Conservation (phyloP, 78 protist genomes). For the Dictyostelium firmibasis region DNA sequence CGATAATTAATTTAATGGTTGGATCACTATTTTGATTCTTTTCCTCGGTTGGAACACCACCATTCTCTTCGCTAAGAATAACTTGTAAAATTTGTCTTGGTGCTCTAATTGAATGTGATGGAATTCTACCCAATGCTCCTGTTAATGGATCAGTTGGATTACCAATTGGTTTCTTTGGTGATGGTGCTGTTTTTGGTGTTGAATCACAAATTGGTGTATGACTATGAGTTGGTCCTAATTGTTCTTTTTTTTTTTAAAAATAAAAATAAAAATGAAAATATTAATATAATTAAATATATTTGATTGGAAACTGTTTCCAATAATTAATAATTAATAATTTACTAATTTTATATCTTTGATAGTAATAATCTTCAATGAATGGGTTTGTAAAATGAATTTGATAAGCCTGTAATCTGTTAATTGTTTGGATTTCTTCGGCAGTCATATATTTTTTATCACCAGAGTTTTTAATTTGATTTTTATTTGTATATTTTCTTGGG, state of each 20-base stretch:
- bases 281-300: neutral
- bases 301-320: too few species aligned
- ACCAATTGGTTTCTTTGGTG: slow-evolving; percentile 19
- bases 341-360: slow-evolving; percentile 58
- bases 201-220: slow-evolving; percentile 80
- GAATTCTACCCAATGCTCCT: slow-evolving; percentile 80
- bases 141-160: slow-evolving; percentile 61
- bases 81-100: slow-evolving; percentile 78
- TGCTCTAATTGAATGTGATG: slow-evolving; percentile 84
- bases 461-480: neutral
- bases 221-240: slow-evolving; percentile 2
- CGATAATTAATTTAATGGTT: slow-evolving; percentile 69
- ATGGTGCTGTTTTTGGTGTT: slow-evolving; percentile 42
- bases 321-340: neutral
- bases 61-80: slow-evolving; percentile 25
- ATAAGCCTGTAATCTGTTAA: slow-evolving; percentile 68
- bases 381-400: slow-evolving; percentile 81
- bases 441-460: slow-evolving; percentile 73
- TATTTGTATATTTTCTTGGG: slow-evolving; percentile 19
- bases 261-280: neutral
- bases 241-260: neutral
- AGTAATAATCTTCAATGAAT: slow-evolving; percentile 79
- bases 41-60: neutral
- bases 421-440: slow-evolving; percentile 79
- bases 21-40: slow-evolving; percentile 62